phyloP scores from a whole-genome alignment of 1,284 basidiomycete genomes.

The Sparassis latifolia region DNA sequence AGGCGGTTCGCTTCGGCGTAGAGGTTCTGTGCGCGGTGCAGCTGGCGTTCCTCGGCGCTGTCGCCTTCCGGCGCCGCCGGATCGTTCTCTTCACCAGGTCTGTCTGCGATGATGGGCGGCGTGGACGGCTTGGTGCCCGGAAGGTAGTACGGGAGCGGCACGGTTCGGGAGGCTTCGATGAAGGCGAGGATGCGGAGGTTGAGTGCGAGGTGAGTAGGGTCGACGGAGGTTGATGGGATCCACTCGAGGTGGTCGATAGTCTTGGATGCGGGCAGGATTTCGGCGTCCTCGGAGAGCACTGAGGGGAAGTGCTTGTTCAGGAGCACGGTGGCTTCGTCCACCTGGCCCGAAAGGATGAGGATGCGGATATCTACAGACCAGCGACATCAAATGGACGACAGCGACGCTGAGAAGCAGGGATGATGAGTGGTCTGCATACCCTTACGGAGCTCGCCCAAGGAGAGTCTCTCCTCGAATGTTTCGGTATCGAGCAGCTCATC shows the following conservation, averaged over 20 bases:
- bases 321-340: constrained; percentile 61
- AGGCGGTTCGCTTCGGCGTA: constrained; percentile 50
- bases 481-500: constrained; percentile 11
- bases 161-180: constrained; percentile 73
- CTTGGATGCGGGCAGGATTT: constrained; percentile 9
- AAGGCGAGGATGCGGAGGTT: constrained; percentile 82
- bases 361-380: constrained; percentile 50
- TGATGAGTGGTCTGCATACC: constrained; percentile 34
- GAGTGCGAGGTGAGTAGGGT: constrained; percentile 68
- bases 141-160: constrained; percentile 47
- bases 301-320: constrained; percentile 64
- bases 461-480: constrained; percentile 32
- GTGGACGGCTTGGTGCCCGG: constrained; percentile 13
- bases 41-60: constrained; percentile 30
- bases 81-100: constrained; percentile 8
- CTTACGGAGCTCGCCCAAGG: constrained; percentile 47
- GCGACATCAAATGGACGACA: not conserved
- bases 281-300: constrained; percentile 41
- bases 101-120: constrained; percentile 3
- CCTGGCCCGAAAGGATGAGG: constrained; percentile 60
- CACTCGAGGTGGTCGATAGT: constrained; percentile 32
- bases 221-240: constrained; percentile 50
- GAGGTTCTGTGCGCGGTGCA: constrained; percentile 57
- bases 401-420: not conserved
- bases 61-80: constrained; percentile 13